Percentiles rank a stretch among this genome's conserved stretches.
Evolutionary conservation across 192 early-diverging fungal genomes (phyloP).

Genomic region (Coemansia javaensis): DNA sequence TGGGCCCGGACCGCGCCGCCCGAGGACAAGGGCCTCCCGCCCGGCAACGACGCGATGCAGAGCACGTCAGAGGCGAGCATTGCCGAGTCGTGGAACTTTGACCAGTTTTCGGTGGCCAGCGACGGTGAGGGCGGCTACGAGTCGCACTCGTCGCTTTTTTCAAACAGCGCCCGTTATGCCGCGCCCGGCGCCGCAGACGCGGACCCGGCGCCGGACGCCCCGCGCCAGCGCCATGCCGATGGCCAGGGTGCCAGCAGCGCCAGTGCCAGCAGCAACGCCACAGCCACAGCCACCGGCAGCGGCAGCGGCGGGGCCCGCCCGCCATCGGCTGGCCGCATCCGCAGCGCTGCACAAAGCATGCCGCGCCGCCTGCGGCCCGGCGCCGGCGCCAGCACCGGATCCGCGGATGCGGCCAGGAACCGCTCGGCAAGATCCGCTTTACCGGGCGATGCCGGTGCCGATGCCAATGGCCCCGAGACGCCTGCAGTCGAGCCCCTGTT

Average conservation of each 20-base stretch:
- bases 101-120: constrained; percentile 44
- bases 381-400: constrained; percentile 13
- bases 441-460: no score
- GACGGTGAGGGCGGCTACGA: constrained; percentile 41
- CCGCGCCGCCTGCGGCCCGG: background rate
- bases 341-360: background rate
- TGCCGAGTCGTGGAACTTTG: constrained; percentile 52
- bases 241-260: background rate
- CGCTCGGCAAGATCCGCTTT: no score
- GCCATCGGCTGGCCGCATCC: no score
- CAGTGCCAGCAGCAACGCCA: background rate
- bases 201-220: background rate
- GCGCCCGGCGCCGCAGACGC: constrained; percentile 4
- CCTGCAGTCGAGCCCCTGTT: constrained; percentile 31
- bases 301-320: no score
- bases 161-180: constrained; percentile 18
- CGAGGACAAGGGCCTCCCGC: constrained; percentile 26
- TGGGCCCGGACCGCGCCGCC: constrained; percentile 29
- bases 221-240: background rate
- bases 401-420: no score
- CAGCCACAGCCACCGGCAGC: background rate
- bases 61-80: constrained; percentile 46
- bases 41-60: constrained; percentile 46
- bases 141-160: constrained; percentile 48
- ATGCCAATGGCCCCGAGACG: background rate